phyloP scores from a whole-genome alignment of 2,329 filamentous ascomycete species.

The Didymella sp. region DNA sequence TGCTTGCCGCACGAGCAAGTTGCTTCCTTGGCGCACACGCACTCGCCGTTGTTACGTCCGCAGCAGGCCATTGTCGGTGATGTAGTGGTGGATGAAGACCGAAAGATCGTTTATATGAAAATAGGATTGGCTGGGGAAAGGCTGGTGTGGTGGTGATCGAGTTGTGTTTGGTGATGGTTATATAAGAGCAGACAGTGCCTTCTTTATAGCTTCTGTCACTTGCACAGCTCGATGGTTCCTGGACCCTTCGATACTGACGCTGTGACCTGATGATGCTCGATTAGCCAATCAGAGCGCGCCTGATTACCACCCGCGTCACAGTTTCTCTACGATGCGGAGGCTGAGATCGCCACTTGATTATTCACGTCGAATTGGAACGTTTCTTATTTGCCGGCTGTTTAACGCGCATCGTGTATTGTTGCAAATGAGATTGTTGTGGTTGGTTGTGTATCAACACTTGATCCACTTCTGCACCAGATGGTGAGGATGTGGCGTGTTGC shows the following conservation, averaged over 20 bases:
- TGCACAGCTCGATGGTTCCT: conserved; percentile 21
- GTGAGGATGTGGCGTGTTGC: conserved; percentile 13
- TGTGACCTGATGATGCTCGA: conserved; percentile 29
- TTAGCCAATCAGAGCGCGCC: conserved; percentile 38
- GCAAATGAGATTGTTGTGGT: conserved; percentile 17
- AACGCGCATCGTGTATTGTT: not conserved
- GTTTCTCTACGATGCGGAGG: conserved; percentile 17
- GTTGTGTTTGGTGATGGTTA: conserved; percentile 13
- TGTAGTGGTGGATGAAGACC: conserved; percentile 17
- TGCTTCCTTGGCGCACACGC: conserved; percentile 65
- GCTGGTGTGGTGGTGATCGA: conserved; percentile 3
- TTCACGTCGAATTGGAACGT: conserved; percentile 26
- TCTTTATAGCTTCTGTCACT: conserved; percentile 33
- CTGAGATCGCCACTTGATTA: conserved; percentile 34
- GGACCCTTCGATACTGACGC: conserved; percentile 25
- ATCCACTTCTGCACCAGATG: conserved; percentile 8
- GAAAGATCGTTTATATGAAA: conserved; percentile 6
- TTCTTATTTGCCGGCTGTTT: conserved; percentile 31
- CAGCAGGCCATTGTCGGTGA: conserved; percentile 61
- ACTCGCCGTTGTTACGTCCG: conserved; percentile 62
- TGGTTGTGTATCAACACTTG: conserved; percentile 2
- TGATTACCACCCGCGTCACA: conserved; percentile 40
- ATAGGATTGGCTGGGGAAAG: not conserved
- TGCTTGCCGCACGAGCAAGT: conserved; percentile 90
- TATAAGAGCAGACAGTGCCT: conserved; percentile 6